A percentile compares a stretch with the other conserved stretches of the same genome.
Evolutionary conservation across 441 rosid species (phyloP).

Genomic region (Gossypium schwendimanii): DNA sequence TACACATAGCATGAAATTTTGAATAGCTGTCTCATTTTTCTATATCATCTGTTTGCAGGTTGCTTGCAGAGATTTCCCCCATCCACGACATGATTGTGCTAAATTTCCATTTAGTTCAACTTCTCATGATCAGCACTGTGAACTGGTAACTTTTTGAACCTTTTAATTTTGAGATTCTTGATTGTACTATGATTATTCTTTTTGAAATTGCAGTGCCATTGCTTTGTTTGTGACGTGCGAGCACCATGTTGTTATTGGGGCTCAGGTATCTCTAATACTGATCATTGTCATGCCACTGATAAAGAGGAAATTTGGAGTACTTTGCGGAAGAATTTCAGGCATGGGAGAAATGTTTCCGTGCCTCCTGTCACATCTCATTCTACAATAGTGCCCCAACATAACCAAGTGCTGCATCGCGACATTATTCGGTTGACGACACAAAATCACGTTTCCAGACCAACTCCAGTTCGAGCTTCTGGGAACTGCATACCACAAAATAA

Average conservation of each 20-base stretch:
- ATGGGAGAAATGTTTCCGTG: slow-evolving; percentile 18
- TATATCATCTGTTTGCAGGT: slow-evolving; percentile 40
- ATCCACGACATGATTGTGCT: slow-evolving; percentile 73
- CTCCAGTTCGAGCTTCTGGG: not conserved
- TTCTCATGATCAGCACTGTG: slow-evolving; percentile 54
- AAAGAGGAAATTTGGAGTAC: slow-evolving; percentile 55
- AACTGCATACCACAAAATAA: slow-evolving; percentile 16
- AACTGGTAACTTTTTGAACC: slow-evolving; percentile 37
- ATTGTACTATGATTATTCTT: not conserved
- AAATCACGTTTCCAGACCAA: slow-evolving; percentile 17
- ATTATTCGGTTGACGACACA: slow-evolving; percentile 16
- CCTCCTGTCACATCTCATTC: slow-evolving; percentile 17
- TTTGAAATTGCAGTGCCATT: slow-evolving; percentile 66
- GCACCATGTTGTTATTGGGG: slow-evolving; percentile 79
- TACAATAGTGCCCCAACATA: slow-evolving; percentile 15
- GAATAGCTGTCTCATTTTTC: not conserved
- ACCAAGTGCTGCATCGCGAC: slow-evolving; percentile 21
- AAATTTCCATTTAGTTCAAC: slow-evolving; percentile 55
- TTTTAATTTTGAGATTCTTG: not conserved
- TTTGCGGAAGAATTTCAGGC: slow-evolving; percentile 46
- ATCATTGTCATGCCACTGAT: slow-evolving; percentile 86
- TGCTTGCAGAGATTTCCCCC: slow-evolving; percentile 91
- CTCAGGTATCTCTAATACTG: slow-evolving; percentile 28
- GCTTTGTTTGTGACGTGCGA: slow-evolving; percentile 77
- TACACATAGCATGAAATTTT: not conserved